These are phyloP conservation scores for Akanthomyces uredinophilus DNA, from an alignment of 2,329 filamentous ascomycete genomes.

Conservation along the genomic window DNA sequence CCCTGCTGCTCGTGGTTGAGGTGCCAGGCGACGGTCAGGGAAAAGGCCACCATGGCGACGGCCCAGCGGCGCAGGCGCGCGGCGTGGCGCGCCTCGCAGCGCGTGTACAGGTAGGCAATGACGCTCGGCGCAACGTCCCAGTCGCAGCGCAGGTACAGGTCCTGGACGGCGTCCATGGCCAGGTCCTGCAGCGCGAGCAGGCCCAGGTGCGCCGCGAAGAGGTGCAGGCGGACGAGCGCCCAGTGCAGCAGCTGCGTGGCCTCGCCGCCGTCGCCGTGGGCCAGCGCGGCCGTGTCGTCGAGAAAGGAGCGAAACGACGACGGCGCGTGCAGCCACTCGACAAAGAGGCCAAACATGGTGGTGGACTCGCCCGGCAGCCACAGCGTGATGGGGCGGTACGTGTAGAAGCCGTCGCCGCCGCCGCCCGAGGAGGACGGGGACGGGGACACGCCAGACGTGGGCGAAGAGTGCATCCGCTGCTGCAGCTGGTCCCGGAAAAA, in stretches of 20 bases:
- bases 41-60: constrained; percentile 57
- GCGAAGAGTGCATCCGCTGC: constrained; percentile 17
- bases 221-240: constrained; percentile 51
- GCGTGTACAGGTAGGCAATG: constrained; percentile 48
- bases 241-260: constrained; percentile 44
- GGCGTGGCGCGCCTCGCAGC: constrained; percentile 44
- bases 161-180: constrained; percentile 54
- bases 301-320: constrained; percentile 38
- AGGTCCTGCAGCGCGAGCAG: constrained; percentile 49
- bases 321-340: constrained; percentile 46
- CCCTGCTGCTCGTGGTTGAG: constrained; percentile 21
- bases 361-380: constrained; percentile 44
- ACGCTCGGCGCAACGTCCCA: constrained; percentile 52
- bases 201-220: constrained; percentile 50
- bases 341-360: constrained; percentile 49
- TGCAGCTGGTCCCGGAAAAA: constrained; percentile 46
- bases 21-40: constrained; percentile 31
- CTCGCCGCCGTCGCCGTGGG: constrained; percentile 22
- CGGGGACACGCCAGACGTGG: constrained; percentile 1
- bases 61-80: constrained; percentile 54
- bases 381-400: constrained; percentile 27
- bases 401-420: constrained; percentile 8
- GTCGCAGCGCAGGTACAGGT: constrained; percentile 53
- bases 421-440: background rate
- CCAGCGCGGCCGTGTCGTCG: constrained; percentile 33